Base-by-base conservation (phyloP, 1,284 basidiomycete species). In the Macrocybe sp. region DNA sequence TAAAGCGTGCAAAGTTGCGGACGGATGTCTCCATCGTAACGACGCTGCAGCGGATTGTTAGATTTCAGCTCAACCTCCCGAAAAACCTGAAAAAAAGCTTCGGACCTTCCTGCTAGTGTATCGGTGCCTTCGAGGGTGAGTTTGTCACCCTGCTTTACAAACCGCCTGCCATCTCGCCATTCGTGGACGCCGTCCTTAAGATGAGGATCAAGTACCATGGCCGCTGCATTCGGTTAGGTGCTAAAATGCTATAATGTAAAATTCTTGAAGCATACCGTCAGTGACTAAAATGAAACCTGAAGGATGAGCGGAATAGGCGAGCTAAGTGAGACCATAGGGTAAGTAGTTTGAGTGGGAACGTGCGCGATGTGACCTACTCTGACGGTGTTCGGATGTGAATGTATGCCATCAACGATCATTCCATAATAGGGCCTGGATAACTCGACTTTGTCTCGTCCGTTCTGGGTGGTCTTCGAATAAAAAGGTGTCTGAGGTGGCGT, bases 351-450 rank as follows among this genome's bases (percentile, higher is more conserved):
- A 41, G 31, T 31, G 31, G n/a, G 37, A 43, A 28, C 32, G 33
- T 31, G 11, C 7, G 33, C 28, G 28, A 42, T 29, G 7, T 28
- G 28, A 64, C 79, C 47, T 63, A 88, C 87, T 57, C 89, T 75
- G 46, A 95, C 89, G 40, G 89, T 90, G 65, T 92, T 91, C 3
- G 92, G 92, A 65, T 95, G 92, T 28, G 83, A 89, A 64, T 96
- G 92, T 49, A 92, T 83, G 0, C 92, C 92, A 62, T 96, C 92
- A 8, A 92, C 91, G 52, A 96, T 96, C 51, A 95, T 69, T 46
- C 89, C 91, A 60, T 89, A 96, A 67, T 82, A 93, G 12, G 92
- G 91, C 51, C 89, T 71, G 57, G 79, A 76, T 14, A 70, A 53
- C 49, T 65, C 64, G 22, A 22, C 22, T 22, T 22, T 22, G 22